Evolutionary conservation across 768 basidiomycete genomes (phyloP).

Genomic region (Lactarius hatsudake): DNA sequence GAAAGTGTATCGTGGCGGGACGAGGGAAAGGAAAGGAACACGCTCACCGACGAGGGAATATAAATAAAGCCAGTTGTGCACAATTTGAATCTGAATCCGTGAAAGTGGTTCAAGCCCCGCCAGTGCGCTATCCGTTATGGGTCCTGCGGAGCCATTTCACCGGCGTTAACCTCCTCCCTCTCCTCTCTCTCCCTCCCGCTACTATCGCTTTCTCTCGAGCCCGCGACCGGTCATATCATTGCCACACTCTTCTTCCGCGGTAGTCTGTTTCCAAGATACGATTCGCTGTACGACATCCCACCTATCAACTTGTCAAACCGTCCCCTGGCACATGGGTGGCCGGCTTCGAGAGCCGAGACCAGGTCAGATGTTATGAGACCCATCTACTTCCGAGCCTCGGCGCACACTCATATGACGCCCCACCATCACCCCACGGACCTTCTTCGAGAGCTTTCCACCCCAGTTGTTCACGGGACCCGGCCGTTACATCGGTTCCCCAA

Average conservation of each 20-base stretch:
- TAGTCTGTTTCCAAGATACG: not conserved
- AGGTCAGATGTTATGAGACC: slow-evolving; percentile 22
- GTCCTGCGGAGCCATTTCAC: not conserved
- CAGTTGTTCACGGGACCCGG: slow-evolving; percentile 19
- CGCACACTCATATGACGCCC: slow-evolving; percentile 24
- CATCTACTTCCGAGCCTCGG: slow-evolving; percentile 19
- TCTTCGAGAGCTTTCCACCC: slow-evolving; percentile 20
- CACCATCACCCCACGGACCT: slow-evolving; percentile 20
- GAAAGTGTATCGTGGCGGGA: slow-evolving; percentile 29
- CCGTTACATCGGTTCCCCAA: slow-evolving; percentile 14
- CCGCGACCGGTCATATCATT: not conserved
- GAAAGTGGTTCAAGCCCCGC: slow-evolving; percentile 24
- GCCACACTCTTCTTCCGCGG: not conserved
- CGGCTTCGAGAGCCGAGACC: slow-evolving; percentile 19
- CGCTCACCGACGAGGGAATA: slow-evolving; percentile 23
- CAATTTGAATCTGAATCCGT: slow-evolving; percentile 27
- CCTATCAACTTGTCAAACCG: not conserved
- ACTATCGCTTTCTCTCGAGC: not conserved
- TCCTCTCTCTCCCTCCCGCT: not conserved
- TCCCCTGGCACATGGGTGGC: slow-evolving; percentile 21
- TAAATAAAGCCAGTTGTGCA: slow-evolving; percentile 23
- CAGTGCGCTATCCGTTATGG: slow-evolving; percentile 13
- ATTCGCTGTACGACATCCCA: not conserved
- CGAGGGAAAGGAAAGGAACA: slow-evolving; percentile 25
- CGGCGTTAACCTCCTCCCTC: not conserved